phyloP scores from a whole-genome alignment of 2,329 filamentous ascomycete species.

The Hypoxylon rubiginosum region DNA sequence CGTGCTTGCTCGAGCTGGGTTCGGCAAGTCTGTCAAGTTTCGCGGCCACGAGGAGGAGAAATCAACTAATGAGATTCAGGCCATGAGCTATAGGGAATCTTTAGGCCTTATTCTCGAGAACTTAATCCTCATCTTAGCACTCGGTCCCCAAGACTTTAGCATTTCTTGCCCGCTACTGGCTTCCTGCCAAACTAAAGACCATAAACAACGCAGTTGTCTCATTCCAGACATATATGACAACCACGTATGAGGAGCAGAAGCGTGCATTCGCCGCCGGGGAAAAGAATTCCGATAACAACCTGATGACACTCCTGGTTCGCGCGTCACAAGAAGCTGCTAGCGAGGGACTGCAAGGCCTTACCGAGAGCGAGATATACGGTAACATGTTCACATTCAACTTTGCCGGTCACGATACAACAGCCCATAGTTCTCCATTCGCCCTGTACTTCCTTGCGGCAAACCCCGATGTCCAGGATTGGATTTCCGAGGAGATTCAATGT shows the following conservation, averaged over 20 bases:
- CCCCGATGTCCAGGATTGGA: conserved; percentile 60
- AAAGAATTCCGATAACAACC: conserved; percentile 1
- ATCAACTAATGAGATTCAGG: conserved; percentile 10
- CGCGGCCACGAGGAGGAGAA: conserved; percentile 27
- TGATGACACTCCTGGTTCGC: conserved; percentile 24
- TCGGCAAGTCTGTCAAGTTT: conserved; percentile 33
- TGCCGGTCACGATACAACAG: conserved; percentile 65
- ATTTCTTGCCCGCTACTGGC: conserved; percentile 17
- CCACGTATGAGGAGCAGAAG: conserved; percentile 46
- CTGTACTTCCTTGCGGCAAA: conserved; percentile 59
- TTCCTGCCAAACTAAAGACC: conserved; percentile 23
- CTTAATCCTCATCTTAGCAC: conserved; percentile 43
- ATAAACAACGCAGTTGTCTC: conserved; percentile 37
- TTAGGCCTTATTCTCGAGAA: conserved; percentile 46
- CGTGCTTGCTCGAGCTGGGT: conserved; percentile 24
- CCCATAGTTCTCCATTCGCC: conserved; percentile 58
- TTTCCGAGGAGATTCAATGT: conserved; percentile 55
- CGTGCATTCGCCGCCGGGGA: conserved; percentile 28
- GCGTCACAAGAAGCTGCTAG: conserved; percentile 35
- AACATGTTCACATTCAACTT: conserved; percentile 64
- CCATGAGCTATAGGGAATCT: conserved; percentile 43
- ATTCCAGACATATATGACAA: conserved; percentile 46
- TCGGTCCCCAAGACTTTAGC: conserved; percentile 43
- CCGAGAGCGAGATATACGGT: conserved; percentile 60
- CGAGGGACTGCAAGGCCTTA: conserved; percentile 43